These are phyloP conservation scores for Coniochaeta hoffmannii DNA, from an alignment of 2,329 filamentous ascomycete genomes.

Conservation along the genomic window DNA sequence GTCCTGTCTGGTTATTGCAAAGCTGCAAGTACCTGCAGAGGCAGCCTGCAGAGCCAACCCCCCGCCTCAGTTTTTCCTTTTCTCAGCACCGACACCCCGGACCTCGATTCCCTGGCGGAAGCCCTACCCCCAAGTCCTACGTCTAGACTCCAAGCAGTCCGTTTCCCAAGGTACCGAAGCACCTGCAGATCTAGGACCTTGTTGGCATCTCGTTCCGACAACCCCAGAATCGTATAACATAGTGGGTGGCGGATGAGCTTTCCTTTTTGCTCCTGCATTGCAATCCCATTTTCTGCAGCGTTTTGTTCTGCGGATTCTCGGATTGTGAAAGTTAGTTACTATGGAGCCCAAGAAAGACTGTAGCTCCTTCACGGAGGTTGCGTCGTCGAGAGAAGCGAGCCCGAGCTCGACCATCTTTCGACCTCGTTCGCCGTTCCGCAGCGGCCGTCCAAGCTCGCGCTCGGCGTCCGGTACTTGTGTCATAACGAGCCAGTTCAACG, in stretches of 20 bases:
- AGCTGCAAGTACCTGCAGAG: not conserved
- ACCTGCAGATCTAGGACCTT: conserved; percentile 12
- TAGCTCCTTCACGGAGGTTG: conserved; percentile 15
- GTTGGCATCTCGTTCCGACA: conserved; percentile 8
- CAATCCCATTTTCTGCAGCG: conserved; percentile 4
- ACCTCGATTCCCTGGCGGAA: not conserved
- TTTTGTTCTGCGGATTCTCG: not conserved
- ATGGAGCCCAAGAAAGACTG: conserved; percentile 17
- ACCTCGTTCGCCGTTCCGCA: conserved; percentile 10
- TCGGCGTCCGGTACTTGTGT: not conserved
- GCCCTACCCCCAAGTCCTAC: conserved; percentile 9
- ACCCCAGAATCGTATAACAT: conserved; percentile 14
- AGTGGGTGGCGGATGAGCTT: conserved; percentile 19
- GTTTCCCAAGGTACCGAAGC: not conserved
- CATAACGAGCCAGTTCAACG: conserved; percentile 4
- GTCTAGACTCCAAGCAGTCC: too few relatives aligned
- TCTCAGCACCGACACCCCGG: not conserved
- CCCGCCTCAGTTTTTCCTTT: not conserved
- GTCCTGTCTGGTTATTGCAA: not conserved
- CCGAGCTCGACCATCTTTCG: conserved; percentile 7
- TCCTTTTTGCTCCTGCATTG: conserved; percentile 3
- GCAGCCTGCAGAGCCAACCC: not conserved
- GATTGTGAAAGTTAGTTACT: not conserved
- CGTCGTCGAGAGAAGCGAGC: not conserved
- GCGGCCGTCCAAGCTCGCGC: conserved; percentile 3